A percentile compares a stretch with the other conserved stretches of the same genome.
phyloP scores from a whole-genome alignment of 352 stramenopile genomes.

The Phytophthora tubulina region DNA sequence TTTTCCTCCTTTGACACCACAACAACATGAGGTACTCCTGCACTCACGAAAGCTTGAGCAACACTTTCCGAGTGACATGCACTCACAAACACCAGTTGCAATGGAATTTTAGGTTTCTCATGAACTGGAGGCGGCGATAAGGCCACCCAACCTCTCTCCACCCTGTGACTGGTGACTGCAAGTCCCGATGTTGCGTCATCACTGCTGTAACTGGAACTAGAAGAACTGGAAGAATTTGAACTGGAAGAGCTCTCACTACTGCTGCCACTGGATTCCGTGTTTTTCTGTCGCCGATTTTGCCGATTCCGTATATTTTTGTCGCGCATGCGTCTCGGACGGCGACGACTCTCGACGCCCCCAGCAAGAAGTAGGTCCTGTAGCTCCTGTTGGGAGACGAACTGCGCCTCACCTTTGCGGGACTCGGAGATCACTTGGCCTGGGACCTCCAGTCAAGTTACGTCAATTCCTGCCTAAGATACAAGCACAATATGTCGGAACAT shows the following conservation, averaged over 20 bases:
- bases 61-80: conserved; percentile 91
- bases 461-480: too few relatives aligned
- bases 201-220: conserved; percentile 14
- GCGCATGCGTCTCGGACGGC: conserved; percentile 10
- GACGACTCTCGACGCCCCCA: conserved; percentile 54
- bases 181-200: conserved; percentile 28
- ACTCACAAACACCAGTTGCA: conserved; percentile 91
- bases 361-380: conserved; percentile 80
- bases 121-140: conserved; percentile 43
- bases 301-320: conserved; percentile 17
- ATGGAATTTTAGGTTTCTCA: conserved; percentile 51
- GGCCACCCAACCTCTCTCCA: conserved; percentile 55
- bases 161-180: conserved; percentile 47
- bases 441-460: too few relatives aligned
- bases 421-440: conserved; percentile 86
- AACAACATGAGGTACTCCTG: conserved; percentile 91
- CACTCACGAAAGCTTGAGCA: conserved; percentile 89
- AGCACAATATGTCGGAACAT: too few relatives aligned
- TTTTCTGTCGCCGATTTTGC: conserved; percentile 16
- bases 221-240: too few relatives aligned
- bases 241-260: too few relatives aligned
- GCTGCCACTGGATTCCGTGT: conserved; percentile 12
- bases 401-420: conserved; percentile 79
- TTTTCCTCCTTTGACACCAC: conserved; percentile 89
- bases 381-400: conserved; percentile 86